Evolutionary conservation across 2,329 filamentous ascomycete genomes (phyloP).

Genomic region (Hypoxylon sp.): DNA sequence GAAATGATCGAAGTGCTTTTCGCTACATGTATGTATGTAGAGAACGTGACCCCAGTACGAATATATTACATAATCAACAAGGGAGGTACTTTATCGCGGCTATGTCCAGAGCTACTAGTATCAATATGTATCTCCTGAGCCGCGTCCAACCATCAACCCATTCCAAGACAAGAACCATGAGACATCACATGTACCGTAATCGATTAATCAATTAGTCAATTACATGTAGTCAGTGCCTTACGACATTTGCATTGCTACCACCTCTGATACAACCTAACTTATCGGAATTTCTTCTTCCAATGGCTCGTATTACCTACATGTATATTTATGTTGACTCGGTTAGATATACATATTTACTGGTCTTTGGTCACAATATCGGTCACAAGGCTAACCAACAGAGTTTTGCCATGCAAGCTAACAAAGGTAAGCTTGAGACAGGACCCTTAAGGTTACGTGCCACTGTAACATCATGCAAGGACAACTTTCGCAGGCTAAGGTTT

Average conservation of each 20-base stretch:
- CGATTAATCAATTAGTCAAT: not conserved
- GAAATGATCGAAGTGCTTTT: constrained; percentile 11
- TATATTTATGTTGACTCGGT: not conserved
- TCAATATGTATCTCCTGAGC: constrained; percentile 21
- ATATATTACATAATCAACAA: constrained; percentile 8
- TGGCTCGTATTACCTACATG: not conserved
- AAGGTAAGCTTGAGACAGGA: constrained; percentile 7
- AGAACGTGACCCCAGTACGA: constrained; percentile 27
- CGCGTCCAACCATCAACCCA: constrained; percentile 36
- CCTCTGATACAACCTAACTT: not conserved
- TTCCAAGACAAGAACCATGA: constrained; percentile 29
- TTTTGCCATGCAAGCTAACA: constrained; percentile 8
- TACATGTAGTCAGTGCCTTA: not conserved
- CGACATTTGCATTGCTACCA: not conserved
- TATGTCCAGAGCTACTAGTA: not conserved
- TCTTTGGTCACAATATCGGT: not conserved
- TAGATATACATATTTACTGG: not conserved
- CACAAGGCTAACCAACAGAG: constrained; percentile 14
- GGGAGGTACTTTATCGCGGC: not conserved
- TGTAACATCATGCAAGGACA: constrained; percentile 21
- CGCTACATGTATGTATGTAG: too few relatives aligned
- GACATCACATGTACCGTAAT: constrained; percentile 24
- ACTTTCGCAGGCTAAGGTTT: constrained; percentile 2
- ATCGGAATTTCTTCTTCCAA: not conserved
- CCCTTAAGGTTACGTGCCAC: constrained; percentile 22